phyloP scores from a whole-genome alignment of 2,329 filamentous ascomycete genomes.

The Uncinocarpus reesii region DNA sequence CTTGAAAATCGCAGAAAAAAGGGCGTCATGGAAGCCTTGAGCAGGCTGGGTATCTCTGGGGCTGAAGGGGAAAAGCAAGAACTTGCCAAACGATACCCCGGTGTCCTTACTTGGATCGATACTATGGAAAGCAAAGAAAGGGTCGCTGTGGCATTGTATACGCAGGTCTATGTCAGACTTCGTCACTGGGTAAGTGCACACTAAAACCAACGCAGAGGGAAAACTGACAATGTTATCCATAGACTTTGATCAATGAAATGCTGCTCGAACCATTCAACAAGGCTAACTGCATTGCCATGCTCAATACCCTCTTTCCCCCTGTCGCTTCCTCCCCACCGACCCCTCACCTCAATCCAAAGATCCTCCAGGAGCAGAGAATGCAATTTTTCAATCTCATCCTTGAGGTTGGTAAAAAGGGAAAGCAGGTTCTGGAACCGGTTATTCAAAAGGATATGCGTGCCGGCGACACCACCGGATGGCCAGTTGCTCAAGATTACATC shows the following conservation, averaged over 20 bases:
- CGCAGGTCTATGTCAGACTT: conserved; percentile 51
- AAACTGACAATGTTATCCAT: conserved; percentile 7
- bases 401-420: conserved; percentile 45
- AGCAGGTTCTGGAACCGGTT: conserved; percentile 43
- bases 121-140: conserved; percentile 43
- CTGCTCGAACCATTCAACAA: conserved; percentile 53
- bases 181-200: conserved; percentile 49
- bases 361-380: conserved; percentile 49
- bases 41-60: conserved; percentile 44
- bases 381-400: conserved; percentile 54
- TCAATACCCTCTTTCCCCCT: conserved; percentile 57
- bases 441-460: conserved; percentile 44
- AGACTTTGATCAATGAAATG: conserved; percentile 57
- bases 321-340: conserved; percentile 41
- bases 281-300: conserved; percentile 56
- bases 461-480: conserved; percentile 49
- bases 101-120: conserved; percentile 47
- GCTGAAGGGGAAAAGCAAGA: conserved; percentile 42
- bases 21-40: conserved; percentile 47
- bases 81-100: conserved; percentile 43
- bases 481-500: conserved; percentile 38
- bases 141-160: conserved; percentile 48
- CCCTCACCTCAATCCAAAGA: conserved; percentile 41
- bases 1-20: conserved; percentile 50
- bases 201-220: not conserved